Conservation (phyloP, 2,329 filamentous ascomycete genomes). For the Fusarium heterosporum region DNA sequence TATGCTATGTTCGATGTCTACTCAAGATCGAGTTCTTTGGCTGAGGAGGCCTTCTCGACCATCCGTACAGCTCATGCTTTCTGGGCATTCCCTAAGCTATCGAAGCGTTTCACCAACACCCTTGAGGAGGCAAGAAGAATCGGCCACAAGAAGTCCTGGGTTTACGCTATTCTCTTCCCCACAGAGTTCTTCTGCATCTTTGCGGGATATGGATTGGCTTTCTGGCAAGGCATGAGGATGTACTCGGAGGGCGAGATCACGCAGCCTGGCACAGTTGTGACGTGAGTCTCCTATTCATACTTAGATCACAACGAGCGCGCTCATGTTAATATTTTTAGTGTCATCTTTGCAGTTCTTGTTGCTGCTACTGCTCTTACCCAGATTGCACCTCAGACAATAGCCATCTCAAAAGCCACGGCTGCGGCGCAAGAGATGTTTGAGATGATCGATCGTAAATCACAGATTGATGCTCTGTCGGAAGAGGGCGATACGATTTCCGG, state of each 20-base stretch:
- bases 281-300: slow-evolving; percentile 47
- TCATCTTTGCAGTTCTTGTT: slow-evolving; percentile 61
- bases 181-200: slow-evolving; percentile 62
- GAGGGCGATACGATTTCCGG: slow-evolving; percentile 49
- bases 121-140: slow-evolving; percentile 55
- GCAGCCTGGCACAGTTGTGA: slow-evolving; percentile 60
- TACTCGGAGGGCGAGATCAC: slow-evolving; percentile 58
- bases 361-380: slow-evolving; percentile 59
- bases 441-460: slow-evolving; percentile 59
- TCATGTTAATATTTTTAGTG: slow-evolving; percentile 45
- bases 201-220: slow-evolving; percentile 60
- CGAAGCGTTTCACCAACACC: slow-evolving; percentile 56
- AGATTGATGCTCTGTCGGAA: slow-evolving; percentile 57
- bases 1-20: slow-evolving; percentile 59
- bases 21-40: slow-evolving; percentile 57
- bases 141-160: slow-evolving; percentile 58
- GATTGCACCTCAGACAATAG: slow-evolving; percentile 60
- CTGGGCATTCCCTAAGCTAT: slow-evolving; percentile 59
- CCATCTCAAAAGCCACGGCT: slow-evolving; percentile 59
- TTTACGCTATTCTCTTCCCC: slow-evolving; percentile 59
- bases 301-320: accelerated
- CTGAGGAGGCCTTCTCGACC: slow-evolving; percentile 62
- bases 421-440: slow-evolving; percentile 61
- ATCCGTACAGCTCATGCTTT: slow-evolving; percentile 65
- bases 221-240: slow-evolving; percentile 65